Base-by-base conservation (phyloP, 2,329 filamentous ascomycete genomes). In the Neofusicoccum umdonicola region DNA sequence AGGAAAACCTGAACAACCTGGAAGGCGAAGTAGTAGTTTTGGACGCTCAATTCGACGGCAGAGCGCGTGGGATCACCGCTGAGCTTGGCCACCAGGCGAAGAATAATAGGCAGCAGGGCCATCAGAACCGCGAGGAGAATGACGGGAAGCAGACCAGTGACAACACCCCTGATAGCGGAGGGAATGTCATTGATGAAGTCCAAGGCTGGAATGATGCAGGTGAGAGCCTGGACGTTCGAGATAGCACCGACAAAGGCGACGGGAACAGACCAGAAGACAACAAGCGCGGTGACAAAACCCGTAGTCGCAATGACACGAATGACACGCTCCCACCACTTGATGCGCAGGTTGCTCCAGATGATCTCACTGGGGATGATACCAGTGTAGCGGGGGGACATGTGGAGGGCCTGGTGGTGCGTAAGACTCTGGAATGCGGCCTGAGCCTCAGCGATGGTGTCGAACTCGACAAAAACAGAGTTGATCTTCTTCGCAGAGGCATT, bases 1-100 rank as follows among this genome's bases (percentile, higher is more conserved):
- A 98, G 80, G 80, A 98, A 98, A 50, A 97, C 91, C 74, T 98
- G 93, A 19, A 97, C 84, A 48, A 98, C 87, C 76, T 95, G 92
- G 80, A 96, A 96, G 51, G 85, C 87, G 72, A 97, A 99, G 82
- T 96, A 98, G 70, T 88, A 90, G 72, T 93, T 95, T 74, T 98
- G 92, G 0, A 92, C 93, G 65, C 92, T 93, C 8, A 98, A 82
- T 76, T 99, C 95, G 15, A 96, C 88, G 11, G 90, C 85, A 1
- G 92, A 89, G 6, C 87, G 77, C 0, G 92, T 95, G 1, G 93
- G 92, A 67, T 91, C 91, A 63, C 95, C 95, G 50, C 91, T 85
- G 41, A 91, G 77, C 74, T 88, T 93, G 67, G 93, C 93, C 75
- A 92, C 90, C 56, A 91, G 6, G 17, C 63, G 63, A 19, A 60